Conservation (phyloP, 768 basidiomycete genomes). For the Tricholoma bakamatsutake region DNA sequence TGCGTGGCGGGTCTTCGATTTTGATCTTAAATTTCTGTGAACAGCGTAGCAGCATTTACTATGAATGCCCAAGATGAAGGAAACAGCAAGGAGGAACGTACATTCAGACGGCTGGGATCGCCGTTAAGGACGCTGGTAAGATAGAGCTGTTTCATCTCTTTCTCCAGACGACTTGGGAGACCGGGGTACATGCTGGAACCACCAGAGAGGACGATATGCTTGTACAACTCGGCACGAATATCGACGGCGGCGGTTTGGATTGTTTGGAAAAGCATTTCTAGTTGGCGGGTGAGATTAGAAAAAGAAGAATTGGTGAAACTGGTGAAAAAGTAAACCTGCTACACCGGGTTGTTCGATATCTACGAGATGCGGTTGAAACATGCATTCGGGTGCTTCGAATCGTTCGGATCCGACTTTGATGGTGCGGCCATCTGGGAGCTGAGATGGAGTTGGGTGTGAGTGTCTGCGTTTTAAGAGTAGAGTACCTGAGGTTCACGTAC, state of each 20-base stretch:
- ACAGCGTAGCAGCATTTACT: background rate
- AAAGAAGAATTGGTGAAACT: background rate
- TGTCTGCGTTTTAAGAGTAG: background rate
- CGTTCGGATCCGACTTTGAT: conserved; percentile 99
- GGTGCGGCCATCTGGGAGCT: conserved; percentile 92
- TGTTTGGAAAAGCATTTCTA: conserved; percentile 95
- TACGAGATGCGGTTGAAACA: conserved; percentile 99
- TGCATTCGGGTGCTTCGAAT: conserved; percentile 98
- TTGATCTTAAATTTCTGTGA: conserved; percentile 97
- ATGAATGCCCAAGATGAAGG: background rate
- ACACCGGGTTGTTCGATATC: conserved; percentile 96
- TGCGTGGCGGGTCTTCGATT: conserved; percentile 95
- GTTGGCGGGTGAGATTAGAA: background rate
- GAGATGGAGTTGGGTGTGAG: conserved; percentile 6
- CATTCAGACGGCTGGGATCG: conserved; percentile 80
- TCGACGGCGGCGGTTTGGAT: conserved; percentile 92
- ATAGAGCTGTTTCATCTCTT: conserved; percentile 99
- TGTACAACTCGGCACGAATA: conserved; percentile 86
- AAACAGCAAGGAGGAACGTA: conserved; percentile 34
- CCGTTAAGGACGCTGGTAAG: conserved; percentile 83
- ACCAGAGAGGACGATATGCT: conserved; percentile 95
- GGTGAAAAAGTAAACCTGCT: conserved; percentile 53
- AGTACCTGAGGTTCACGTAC: conserved; percentile 36
- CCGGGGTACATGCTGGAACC: conserved; percentile 99
- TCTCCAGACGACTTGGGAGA: conserved; percentile 92